phyloP scores from a whole-genome alignment of 176 grass and related monocot species.

The Themeda triandra region DNA sequence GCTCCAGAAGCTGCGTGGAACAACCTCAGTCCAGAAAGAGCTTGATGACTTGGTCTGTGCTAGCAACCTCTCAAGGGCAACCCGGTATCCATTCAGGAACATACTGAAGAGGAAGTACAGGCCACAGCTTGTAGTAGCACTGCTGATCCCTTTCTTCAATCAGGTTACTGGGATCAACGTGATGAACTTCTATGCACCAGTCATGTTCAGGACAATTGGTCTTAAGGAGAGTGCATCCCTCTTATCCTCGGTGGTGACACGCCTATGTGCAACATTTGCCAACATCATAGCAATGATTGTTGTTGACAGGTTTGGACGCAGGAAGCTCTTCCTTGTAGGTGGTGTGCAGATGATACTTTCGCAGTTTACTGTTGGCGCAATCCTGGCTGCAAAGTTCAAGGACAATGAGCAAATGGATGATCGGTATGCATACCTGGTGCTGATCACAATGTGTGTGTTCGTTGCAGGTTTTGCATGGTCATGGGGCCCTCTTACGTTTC shows the following conservation, averaged over 20 bases:
- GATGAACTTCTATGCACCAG: slow-evolving; percentile 68
- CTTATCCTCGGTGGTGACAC: slow-evolving; percentile 46
- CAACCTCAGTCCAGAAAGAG: slow-evolving; percentile 55
- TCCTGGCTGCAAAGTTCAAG: slow-evolving; percentile 60
- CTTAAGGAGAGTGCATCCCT: slow-evolving; percentile 53
- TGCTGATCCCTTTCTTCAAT: slow-evolving; percentile 64
- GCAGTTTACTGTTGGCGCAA: slow-evolving; percentile 44
- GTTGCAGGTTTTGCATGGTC: slow-evolving; percentile 74
- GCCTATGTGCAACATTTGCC: slow-evolving; percentile 54
- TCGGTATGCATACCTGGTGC: slow-evolving; percentile 48
- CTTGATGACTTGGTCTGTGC: slow-evolving; percentile 73
- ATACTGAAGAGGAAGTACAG: slow-evolving; percentile 70
- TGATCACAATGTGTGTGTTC: slow-evolving; percentile 63
- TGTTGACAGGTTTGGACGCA: slow-evolving; percentile 60
- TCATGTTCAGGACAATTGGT: slow-evolving; percentile 69
- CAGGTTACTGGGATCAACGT: slow-evolving; percentile 78
- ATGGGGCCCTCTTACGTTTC: slow-evolving; percentile 71
- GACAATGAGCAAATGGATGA: slow-evolving; percentile 53
- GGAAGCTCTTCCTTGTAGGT: slow-evolving; percentile 51
- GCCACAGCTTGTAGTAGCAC: slow-evolving; percentile 65
- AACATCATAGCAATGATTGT: slow-evolving; percentile 64
- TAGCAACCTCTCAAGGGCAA: slow-evolving; percentile 39
- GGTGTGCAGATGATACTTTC: slow-evolving; percentile 80
- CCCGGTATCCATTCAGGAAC: slow-evolving; percentile 39
- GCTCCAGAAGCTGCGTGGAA: slow-evolving; percentile 72